Percentiles rank a stretch among this genome's conserved stretches.
These are phyloP conservation scores for Aspergillus fumigatus DNA, from an alignment of 2,329 filamentous ascomycete species.

Conservation along the genomic window DNA sequence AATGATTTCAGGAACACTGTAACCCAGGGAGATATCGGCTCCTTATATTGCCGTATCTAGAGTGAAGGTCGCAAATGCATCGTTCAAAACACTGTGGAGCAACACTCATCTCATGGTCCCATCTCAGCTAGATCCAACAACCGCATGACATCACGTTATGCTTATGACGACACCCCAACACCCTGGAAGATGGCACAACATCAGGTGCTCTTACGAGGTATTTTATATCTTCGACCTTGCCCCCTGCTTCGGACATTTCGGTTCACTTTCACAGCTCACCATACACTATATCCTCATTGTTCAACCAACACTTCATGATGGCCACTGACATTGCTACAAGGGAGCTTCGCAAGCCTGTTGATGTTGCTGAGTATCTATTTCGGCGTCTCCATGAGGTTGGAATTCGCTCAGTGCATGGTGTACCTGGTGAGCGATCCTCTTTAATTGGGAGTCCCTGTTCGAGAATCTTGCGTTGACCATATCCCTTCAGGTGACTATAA, in stretches of 20 bases:
- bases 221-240: constrained; percentile 1
- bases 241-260: not conserved
- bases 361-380: constrained; percentile 48
- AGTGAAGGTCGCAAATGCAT: not conserved
- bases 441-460: constrained; percentile 1
- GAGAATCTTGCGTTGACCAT: not conserved
- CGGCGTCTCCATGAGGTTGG: constrained; percentile 47
- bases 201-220: not conserved
- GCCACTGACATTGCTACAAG: constrained; percentile 40
- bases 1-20: not conserved
- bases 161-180: constrained; percentile 16
- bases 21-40: not conserved
- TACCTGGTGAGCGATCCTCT: constrained; percentile 47
- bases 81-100: not conserved
- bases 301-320: constrained; percentile 20
- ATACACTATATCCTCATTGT: not conserved
- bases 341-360: constrained; percentile 42
- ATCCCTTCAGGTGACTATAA: constrained; percentile 58
- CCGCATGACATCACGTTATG: constrained; percentile 21
- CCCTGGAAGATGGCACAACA: not conserved
- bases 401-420: constrained; percentile 47
- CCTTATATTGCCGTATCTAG: not conserved
- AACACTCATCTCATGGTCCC: not conserved
- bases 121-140: not conserved
- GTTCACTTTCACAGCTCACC: not conserved